Conservation (phyloP, 1,284 basidiomycete genomes). For the Puccinia polysora region DNA sequence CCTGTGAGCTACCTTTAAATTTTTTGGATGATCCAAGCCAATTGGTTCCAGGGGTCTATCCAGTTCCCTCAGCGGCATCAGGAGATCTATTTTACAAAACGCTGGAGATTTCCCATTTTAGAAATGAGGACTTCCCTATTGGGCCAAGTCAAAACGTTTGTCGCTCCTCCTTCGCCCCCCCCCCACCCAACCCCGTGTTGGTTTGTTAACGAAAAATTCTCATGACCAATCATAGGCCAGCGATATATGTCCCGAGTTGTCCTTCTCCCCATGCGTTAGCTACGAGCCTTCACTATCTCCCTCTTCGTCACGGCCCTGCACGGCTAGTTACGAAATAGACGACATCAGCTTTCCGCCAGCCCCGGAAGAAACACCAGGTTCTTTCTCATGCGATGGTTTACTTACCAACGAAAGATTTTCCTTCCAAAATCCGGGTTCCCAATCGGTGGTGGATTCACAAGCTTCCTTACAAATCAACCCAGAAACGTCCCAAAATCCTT, state of each 20-base stretch:
- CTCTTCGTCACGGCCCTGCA: conserved; percentile 14
- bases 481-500: background rate
- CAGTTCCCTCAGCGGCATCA: background rate
- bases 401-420: conserved; percentile 3
- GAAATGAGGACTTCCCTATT: background rate
- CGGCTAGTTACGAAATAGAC: background rate
- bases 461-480: background rate
- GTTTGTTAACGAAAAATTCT: background rate
- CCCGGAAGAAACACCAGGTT: background rate
- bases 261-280: background rate
- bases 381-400: background rate
- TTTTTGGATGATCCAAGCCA: conserved; percentile 16
- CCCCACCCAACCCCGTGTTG: background rate
- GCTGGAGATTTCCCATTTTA: background rate
- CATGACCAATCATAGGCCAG: no score
- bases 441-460: background rate
- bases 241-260: background rate
- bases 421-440: background rate
- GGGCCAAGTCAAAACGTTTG: background rate
- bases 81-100: background rate
- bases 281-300: conserved; percentile 15
- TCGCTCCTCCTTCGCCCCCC: background rate
- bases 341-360: conserved; percentile 1
- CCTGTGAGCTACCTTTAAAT: background rate
- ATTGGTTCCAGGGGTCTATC: background rate